Evolutionary conservation across 768 basidiomycete species (phyloP).

Genomic region (Xerocomus spinulosus): DNA sequence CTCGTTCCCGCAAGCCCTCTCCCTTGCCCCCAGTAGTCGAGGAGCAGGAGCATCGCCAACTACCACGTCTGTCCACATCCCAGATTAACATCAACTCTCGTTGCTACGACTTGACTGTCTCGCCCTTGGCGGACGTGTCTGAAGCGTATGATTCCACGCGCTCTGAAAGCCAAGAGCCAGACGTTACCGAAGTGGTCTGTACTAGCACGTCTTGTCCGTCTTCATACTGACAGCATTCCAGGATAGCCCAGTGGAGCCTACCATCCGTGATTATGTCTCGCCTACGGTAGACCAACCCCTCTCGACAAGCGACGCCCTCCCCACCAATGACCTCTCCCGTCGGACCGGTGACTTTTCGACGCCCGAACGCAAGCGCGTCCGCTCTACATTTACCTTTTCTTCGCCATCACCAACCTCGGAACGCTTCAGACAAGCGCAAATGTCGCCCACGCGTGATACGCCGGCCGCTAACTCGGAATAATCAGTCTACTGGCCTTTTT

Average conservation of each 20-base stretch:
- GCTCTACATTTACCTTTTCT: conserved; percentile 74
- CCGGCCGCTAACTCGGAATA: conserved; percentile 18
- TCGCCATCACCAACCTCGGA: conserved; percentile 62
- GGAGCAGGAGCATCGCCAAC: conserved; percentile 37
- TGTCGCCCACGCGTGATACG: conserved; percentile 28
- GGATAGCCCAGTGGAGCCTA: conserved; percentile 54
- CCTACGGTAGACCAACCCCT: conserved; percentile 17
- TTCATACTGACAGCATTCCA: conserved; percentile 19
- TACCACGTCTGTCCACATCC: conserved; percentile 28
- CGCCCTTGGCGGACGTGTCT: conserved; percentile 72
- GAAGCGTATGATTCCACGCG: conserved; percentile 55
- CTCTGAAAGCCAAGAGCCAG: conserved; percentile 36
- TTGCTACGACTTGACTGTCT: conserved; percentile 76
- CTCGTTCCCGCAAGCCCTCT: conserved; percentile 42
- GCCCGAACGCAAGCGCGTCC: conserved; percentile 68
- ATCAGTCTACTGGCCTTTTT: conserved; percentile 1
- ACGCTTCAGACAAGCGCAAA: conserved; percentile 45
- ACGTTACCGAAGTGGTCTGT: conserved; percentile 49
- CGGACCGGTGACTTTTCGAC: conserved; percentile 68
- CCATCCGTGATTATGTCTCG: conserved; percentile 51
- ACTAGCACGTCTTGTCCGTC: neutral
- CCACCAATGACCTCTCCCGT: conserved; percentile 50
- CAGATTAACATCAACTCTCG: conserved; percentile 64
- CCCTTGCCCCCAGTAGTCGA: conserved; percentile 62
- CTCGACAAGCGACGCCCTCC: conserved; percentile 30